A percentile compares a stretch with the other conserved stretches of the same genome.
Conservation (phyloP, 2,329 filamentous ascomycete genomes). For the Oidium heveae region DNA sequence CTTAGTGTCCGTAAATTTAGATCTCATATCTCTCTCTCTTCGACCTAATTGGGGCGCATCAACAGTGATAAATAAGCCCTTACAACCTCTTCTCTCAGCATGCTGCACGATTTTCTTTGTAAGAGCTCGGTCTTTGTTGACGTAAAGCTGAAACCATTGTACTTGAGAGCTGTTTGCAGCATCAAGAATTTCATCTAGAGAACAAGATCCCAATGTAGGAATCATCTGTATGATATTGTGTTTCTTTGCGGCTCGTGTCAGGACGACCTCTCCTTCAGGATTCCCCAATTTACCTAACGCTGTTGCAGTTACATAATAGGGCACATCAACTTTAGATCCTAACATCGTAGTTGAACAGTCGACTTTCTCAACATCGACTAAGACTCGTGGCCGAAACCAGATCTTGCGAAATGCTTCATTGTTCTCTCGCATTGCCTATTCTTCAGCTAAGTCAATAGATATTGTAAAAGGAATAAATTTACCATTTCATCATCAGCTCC, state of each 20-base stretch:
- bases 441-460: slow-evolving; percentile 4
- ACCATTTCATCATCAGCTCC: slow-evolving; percentile 78
- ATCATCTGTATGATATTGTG: slow-evolving; percentile 97
- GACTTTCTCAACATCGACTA: slow-evolving; percentile 72
- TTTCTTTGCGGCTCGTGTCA: slow-evolving; percentile 60
- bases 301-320: slow-evolving; percentile 91
- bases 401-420: slow-evolving; percentile 91
- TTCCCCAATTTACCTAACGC: slow-evolving; percentile 87
- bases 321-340: slow-evolving; percentile 56
- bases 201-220: slow-evolving; percentile 84
- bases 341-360: slow-evolving; percentile 87
- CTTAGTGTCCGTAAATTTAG: slow-evolving; percentile 66
- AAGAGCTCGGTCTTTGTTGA: slow-evolving; percentile 85
- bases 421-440: slow-evolving; percentile 77
- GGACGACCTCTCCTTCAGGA: slow-evolving; percentile 75
- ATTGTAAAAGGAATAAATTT: slow-evolving; percentile 11
- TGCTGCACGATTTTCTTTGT: slow-evolving; percentile 78
- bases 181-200: slow-evolving; percentile 91
- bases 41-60: slow-evolving; percentile 89
- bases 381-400: slow-evolving; percentile 77
- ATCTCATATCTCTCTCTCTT: slow-evolving; percentile 92
- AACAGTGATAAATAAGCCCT: slow-evolving; percentile 92
- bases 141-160: slow-evolving; percentile 87
- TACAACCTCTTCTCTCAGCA: slow-evolving; percentile 77
- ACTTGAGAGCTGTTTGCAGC: slow-evolving; percentile 55